A percentile compares a stretch with the other conserved stretches of the same genome.
Conservation (phyloP, 305 asterid genomes). For the Withania somnifera region DNA sequence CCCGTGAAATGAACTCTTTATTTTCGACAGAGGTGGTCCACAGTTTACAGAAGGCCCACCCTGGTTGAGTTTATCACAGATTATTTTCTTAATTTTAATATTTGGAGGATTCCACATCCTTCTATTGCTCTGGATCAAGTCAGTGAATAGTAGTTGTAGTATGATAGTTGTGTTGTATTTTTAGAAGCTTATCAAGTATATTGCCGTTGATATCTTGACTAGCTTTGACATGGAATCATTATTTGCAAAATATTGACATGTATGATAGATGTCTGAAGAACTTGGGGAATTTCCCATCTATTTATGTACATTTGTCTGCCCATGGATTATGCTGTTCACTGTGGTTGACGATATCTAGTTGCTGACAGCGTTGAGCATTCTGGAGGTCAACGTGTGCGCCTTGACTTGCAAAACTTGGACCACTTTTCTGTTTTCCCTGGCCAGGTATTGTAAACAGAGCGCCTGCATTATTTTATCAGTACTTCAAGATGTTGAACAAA, state of each 20-base stretch:
- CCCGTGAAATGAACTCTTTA: background rate
- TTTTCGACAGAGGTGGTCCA: background rate
- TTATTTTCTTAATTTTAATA: background rate
- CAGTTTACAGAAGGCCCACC: background rate
- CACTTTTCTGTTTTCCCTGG: conserved; percentile 92
- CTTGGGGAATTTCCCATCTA: background rate
- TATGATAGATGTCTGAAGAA: background rate
- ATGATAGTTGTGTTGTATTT: too few relatives aligned
- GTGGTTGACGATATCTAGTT: background rate
- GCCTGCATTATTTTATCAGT: background rate
- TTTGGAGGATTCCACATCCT: too few relatives aligned
- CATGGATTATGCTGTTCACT: background rate
- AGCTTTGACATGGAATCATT: background rate
- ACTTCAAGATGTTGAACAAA: background rate
- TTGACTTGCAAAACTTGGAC: conserved; percentile 74
- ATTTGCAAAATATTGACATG: background rate
- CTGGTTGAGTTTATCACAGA: background rate
- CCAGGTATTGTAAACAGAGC: conserved; percentile 40
- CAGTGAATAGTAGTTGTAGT: too few relatives aligned
- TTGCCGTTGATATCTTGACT: background rate
- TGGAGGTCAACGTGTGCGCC: conserved; percentile 96
- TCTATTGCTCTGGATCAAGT: too few relatives aligned
- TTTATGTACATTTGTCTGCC: background rate
- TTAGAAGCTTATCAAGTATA: too few relatives aligned
- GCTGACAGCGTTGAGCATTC: conserved; percentile 80